Evolutionary conservation across 805 yeast species (phyloP).

Genomic region (Wickerhamomyces alni): DNA sequence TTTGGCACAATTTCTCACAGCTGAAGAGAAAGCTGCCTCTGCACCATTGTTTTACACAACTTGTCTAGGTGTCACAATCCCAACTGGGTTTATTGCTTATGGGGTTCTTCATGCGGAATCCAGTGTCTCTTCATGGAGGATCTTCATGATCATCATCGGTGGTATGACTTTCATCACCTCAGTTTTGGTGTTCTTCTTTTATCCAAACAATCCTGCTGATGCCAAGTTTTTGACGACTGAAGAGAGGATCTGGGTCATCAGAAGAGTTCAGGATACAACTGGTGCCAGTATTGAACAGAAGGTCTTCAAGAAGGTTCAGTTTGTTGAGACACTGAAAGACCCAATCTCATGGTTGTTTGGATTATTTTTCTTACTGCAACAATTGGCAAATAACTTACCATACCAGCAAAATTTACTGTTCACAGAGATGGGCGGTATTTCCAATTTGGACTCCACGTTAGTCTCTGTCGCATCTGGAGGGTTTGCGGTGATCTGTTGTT

Average conservation of each 20-base stretch:
- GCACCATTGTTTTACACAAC: conserved; percentile 50
- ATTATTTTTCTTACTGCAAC: conserved; percentile 35
- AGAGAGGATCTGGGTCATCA: conserved; percentile 41
- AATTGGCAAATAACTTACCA: conserved; percentile 46
- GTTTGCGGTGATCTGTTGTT: conserved; percentile 35
- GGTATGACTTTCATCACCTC: conserved; percentile 41
- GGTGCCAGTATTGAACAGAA: conserved; percentile 40
- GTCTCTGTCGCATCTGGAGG: conserved; percentile 51
- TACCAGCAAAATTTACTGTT: conserved; percentile 48
- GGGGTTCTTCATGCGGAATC: conserved; percentile 28
- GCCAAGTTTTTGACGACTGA: conserved; percentile 40
- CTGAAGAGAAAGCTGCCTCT: conserved; percentile 41
- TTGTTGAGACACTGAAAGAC: conserved; percentile 45
- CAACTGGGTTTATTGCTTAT: conserved; percentile 44
- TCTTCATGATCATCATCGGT: conserved; percentile 52
- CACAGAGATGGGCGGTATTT: conserved; percentile 37
- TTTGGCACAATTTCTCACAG: conserved; percentile 43
- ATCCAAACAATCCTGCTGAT: conserved; percentile 53
- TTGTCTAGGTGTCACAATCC: conserved; percentile 45
- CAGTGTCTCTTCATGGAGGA: conserved; percentile 39
- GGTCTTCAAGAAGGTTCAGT: conserved; percentile 39
- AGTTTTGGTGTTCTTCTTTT: conserved; percentile 30
- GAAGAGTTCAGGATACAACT: conserved; percentile 35
- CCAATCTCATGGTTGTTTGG: conserved; percentile 41
- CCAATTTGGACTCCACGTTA: conserved; percentile 40